Percentiles rank a stretch among this genome's conserved stretches.
Conservation (phyloP, 345 rosid species). For the Clarkia xantiana region DNA sequence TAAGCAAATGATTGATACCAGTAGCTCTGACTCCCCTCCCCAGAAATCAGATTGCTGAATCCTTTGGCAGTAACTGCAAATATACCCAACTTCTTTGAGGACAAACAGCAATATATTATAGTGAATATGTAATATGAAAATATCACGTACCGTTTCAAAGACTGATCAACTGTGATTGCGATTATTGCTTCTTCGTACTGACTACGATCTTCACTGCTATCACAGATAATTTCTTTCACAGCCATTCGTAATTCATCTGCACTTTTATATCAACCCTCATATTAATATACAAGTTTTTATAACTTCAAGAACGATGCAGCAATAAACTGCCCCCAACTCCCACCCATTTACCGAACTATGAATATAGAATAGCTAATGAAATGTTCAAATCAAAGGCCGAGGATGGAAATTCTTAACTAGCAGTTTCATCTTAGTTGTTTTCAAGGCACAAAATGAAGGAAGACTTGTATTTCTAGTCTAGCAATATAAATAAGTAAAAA, state of each 20-base stretch:
- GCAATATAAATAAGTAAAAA: not conserved
- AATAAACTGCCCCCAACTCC: too few relatives aligned
- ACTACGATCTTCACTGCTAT: slow-evolving; percentile 35
- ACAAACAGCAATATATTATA: not conserved
- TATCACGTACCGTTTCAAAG: slow-evolving; percentile 51
- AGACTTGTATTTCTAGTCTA: too few relatives aligned
- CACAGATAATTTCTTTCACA: slow-evolving; percentile 76
- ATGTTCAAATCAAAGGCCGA: not conserved
- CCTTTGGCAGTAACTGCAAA: slow-evolving; percentile 59
- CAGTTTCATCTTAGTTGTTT: too few relatives aligned
- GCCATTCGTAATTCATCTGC: slow-evolving; percentile 78
- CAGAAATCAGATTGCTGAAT: slow-evolving; percentile 62
- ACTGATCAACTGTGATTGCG: slow-evolving; percentile 69
- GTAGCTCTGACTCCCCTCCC: slow-evolving; percentile 94
- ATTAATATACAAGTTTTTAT: too few relatives aligned
- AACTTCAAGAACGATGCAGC: too few relatives aligned
- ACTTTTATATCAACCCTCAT: not conserved
- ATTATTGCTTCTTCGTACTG: slow-evolving; percentile 64
- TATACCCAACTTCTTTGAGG: slow-evolving; percentile 4
- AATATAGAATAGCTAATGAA: not conserved
- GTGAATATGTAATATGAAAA: not conserved
- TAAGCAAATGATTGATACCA: slow-evolving; percentile 47
- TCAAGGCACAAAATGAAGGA: too few relatives aligned
- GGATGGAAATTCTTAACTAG: too few relatives aligned
- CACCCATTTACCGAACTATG: too few relatives aligned